Evolutionary conservation across 257 asterid species (phyloP), one percentile per base, ranked within the genome.

Genomic region (Solanum tarapatanum): DNA sequence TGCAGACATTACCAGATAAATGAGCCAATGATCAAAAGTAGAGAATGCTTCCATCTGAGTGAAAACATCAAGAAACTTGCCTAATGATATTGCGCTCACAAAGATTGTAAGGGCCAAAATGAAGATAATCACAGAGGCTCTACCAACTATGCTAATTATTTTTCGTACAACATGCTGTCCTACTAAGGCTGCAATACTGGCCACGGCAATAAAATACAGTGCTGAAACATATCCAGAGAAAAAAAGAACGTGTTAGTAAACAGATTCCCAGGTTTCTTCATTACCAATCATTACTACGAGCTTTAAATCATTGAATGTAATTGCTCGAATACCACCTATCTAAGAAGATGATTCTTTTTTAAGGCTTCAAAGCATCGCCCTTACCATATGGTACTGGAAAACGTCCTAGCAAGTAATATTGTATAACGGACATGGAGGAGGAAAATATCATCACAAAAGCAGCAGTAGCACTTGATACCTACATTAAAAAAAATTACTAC

Each of bases 71-170:
- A 55, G 26, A 23, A 35, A 87, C 93, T 86, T 91, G 90, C 98
- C 96, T 90, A 94, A 90, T 58, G 93, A 90, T 32, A 94, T 87
- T 23, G 98, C 96, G 82, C 96, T 94, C 32, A 88, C 90, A 35
- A 93, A 90, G 72, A 93, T 92, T 26, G 89, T 92, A 92, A 92
- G 92, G 64, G 97, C 96, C 93, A 93, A 88, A 58, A 94, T 85
- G 86, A 93, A 94, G 93, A 95, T 91, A 87, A 95, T 91, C 77
- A 93, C 73, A 45, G 98, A 95, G 43, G 96, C 95, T 86, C 98
- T 91, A 30, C 95, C 92, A 7, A 94, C 91, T 36, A 95, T 24
- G n/a, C 92, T 89, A 26, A 94, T 90, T 69, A 93, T 86, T 92
- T 91, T 94, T 17, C 97, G 85, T 73, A 95, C 95, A 55, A 93